Conservation (phyloP, 2,329 filamentous ascomycete species). For the Eutypa lata region DNA sequence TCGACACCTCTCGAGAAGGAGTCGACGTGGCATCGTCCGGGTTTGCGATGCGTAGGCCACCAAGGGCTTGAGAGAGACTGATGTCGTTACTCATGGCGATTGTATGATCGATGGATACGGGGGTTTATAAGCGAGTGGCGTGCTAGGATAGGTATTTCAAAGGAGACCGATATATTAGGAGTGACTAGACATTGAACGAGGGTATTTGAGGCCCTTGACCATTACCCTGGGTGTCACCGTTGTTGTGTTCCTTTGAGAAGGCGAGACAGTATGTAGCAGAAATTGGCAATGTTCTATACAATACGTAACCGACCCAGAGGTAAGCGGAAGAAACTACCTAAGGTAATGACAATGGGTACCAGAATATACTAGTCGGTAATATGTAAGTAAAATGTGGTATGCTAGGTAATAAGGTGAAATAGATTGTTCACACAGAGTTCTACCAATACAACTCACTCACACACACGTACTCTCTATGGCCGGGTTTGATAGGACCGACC, state of each 20-base stretch:
- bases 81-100: slow-evolving; percentile 81
- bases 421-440: neutral
- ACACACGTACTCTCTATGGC: neutral
- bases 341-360: no score
- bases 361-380: no score
- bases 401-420: neutral
- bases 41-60: slow-evolving; percentile 94
- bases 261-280: neutral
- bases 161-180: neutral
- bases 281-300: no score
- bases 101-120: neutral
- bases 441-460: no score
- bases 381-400: neutral
- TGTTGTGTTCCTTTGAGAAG: neutral
- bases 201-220: neutral
- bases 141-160: neutral
- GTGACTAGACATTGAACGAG: neutral
- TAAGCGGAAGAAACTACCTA: no score
- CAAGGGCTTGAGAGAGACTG: slow-evolving; percentile 87
- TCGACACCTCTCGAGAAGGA: slow-evolving; percentile 26
- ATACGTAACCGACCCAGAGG: no score
- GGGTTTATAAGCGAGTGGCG: neutral
- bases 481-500: slow-evolving; percentile 1
- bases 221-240: neutral
- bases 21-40: slow-evolving; percentile 67